Evolutionary conservation across 768 basidiomycete genomes (phyloP), one percentile per base, ranked within the genome.

Genomic region (Clitopilus passeckerianus): DNA sequence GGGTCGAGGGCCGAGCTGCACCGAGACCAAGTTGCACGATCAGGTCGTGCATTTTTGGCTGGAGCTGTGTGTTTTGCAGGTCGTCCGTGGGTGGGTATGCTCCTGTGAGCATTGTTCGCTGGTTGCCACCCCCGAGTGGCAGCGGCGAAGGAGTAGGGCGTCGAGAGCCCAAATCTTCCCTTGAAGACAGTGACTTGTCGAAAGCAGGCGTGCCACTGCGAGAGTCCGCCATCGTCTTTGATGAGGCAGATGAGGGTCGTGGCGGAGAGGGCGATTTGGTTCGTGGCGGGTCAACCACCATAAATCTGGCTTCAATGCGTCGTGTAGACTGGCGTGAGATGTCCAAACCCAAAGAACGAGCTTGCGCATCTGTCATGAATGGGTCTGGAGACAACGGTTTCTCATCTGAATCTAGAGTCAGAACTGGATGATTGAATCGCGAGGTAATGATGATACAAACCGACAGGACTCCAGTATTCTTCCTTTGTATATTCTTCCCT

Each of bases 351-450:
- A 65, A 56, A 14, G 59, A 57, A 62, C 54, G 41, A 52, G 61
- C 62, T 57, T 65, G 55, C 1, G 27, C 33, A 54, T 65, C 63
- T 41, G 65, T 65, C 30, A 65, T 57, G 58, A 65, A 65, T 53
- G 65, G 65, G 57, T 64, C 61, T 15, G 61, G 58, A 8, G 53
- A 20, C 20, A 37, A 61, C 27, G n/a, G 35, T 50, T 58, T 60
- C 46, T 64, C 59, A 37, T 23, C 62, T 63, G 23, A 16, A 23
- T 15, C 20, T 22, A n/a, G 9, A 8, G 33, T 43, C 23, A 8
- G 27, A 12, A 33, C 16, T 41, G 35, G 7, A 55, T n/a, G 6
- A 20, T 7, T 5, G 5, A 23, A 33, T 27, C 20, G 1, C 18
- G 2, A 41, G 41, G n/a, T 33, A 62, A 61, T 34, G 33, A 65